A percentile compares a stretch with the other conserved stretches of the same genome.
These are phyloP conservation scores for Coemansia reversa DNA, from an alignment of 192 early-diverging fungal species.

Conservation along the genomic window DNA sequence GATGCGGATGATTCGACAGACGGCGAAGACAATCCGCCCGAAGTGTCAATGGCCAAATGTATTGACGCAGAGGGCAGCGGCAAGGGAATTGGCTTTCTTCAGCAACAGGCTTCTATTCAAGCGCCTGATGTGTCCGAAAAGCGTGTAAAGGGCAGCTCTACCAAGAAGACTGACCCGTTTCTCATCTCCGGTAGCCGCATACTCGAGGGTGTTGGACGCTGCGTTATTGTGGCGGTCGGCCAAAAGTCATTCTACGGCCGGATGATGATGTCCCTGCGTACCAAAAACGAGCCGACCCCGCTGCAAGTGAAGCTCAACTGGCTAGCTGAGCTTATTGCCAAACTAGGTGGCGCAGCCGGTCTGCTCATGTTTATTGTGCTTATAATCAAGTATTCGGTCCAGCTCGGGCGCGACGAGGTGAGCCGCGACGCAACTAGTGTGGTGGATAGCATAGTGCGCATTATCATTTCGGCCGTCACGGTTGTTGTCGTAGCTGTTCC, in stretches of 20 bases:
- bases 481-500: constrained; percentile 97
- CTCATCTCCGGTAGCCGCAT: constrained; percentile 93
- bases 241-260: constrained; percentile 85
- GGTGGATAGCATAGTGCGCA: constrained; percentile 66
- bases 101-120: background rate
- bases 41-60: background rate
- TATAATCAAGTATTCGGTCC: constrained; percentile 82
- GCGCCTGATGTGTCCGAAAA: constrained; percentile 3
- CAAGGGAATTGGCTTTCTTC: constrained; percentile 5
- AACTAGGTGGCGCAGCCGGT: constrained; percentile 84
- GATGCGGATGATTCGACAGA: constrained; percentile 54
- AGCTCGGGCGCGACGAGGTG: constrained; percentile 48
- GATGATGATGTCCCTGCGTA: constrained; percentile 83
- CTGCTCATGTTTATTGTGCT: constrained; percentile 83
- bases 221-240: constrained; percentile 84
- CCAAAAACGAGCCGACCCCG: constrained; percentile 85
- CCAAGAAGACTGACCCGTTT: constrained; percentile 68
- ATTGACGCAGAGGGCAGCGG: constrained; percentile 1
- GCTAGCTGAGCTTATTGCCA: constrained; percentile 91
- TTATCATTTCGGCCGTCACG: constrained; percentile 90
- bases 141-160: constrained; percentile 27
- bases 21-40: constrained; percentile 22
- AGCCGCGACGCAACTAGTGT: constrained; percentile 54
- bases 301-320: constrained; percentile 87
- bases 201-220: constrained; percentile 81